A percentile compares a stretch with the other conserved stretches of the same genome.
These are phyloP conservation scores for Pyricularia pennisetigena DNA, from an alignment of 2,329 filamentous ascomycete genomes.

Conservation along the genomic window DNA sequence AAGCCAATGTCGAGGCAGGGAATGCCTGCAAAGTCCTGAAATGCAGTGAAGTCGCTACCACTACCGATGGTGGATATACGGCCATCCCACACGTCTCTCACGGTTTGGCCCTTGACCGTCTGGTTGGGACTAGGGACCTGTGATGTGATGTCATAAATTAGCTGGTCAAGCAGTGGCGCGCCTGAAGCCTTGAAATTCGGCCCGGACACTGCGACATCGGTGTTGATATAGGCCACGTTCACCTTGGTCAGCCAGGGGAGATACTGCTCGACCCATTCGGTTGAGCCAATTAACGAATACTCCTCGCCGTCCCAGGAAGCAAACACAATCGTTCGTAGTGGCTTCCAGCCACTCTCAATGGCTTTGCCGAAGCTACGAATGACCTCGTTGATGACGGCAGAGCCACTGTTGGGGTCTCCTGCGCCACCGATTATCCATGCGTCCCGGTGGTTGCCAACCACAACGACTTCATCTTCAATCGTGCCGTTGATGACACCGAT, in stretches of 20 bases:
- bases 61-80: conserved; percentile 57
- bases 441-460: conserved; percentile 77
- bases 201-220: conserved; percentile 65
- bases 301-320: conserved; percentile 78
- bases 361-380: conserved; percentile 65
- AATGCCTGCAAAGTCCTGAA: conserved; percentile 62
- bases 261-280: conserved; percentile 90
- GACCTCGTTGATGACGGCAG: conserved; percentile 69
- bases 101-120: conserved; percentile 56
- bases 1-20: conserved; percentile 58
- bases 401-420: conserved; percentile 72
- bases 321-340: conserved; percentile 83
- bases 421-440: conserved; percentile 67
- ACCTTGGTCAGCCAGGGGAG: conserved; percentile 67
- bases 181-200: conserved; percentile 54
- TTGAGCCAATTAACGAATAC: conserved; percentile 77
- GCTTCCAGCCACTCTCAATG: conserved; percentile 65
- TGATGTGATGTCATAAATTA: conserved; percentile 57
- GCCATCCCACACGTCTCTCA: conserved; percentile 58
- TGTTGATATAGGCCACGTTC: conserved; percentile 76
- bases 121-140: conserved; percentile 66
- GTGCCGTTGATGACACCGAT: conserved; percentile 89
- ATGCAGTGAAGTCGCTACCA: conserved; percentile 66
- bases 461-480: conserved; percentile 72
- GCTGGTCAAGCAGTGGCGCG: conserved; percentile 65